Evolutionary conservation across 768 basidiomycete genomes (phyloP), one percentile per base, ranked within the genome.

Genomic region (Rubroboletus satanas): DNA sequence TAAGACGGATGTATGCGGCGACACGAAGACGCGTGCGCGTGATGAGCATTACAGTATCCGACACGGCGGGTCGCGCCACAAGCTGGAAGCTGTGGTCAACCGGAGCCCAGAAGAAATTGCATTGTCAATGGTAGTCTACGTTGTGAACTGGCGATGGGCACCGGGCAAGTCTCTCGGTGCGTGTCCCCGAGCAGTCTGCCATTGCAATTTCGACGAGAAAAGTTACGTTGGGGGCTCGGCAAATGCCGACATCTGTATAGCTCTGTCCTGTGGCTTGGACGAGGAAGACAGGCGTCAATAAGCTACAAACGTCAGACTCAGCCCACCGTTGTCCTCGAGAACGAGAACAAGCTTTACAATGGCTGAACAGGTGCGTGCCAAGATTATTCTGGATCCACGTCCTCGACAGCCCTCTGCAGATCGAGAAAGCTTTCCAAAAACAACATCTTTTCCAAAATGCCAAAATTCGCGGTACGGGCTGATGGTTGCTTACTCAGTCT

Each of bases 401-500:
- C 23, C 38, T 26, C 18, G 35, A 51, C 56, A 14, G 17, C 46
- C 14, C 18, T 43, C 51, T 45, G 15, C 69, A 98, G 89, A 85
- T 95, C 71, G 95, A 98, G 77, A 97, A 96, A 78, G 90, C 92
- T 59, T 99, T 81, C 81, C 95, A 97, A 77, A 97, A 97, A 80
- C 97, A 99, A 75, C 82, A 87, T 71, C 83, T 99, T 73, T 99
- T 99, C 85, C 93, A 96, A 77, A 96, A 96, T 77, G 81, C 91
- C 73, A 98, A 98, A 83, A 79, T 83, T 63, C 87, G 86, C 70
- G 90, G 93, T 95, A 75, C 69, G 91, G 84, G 55, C 52, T 44
- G 56, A 53, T 49, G 42, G 21, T 57, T 41, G 29, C 52, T 52
- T 31, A 28, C 55, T 45, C 53, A 17, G 39, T 38, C 41, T 21